Conservation (phyloP, 164 flowering plant species). For the Annona squamosa region DNA sequence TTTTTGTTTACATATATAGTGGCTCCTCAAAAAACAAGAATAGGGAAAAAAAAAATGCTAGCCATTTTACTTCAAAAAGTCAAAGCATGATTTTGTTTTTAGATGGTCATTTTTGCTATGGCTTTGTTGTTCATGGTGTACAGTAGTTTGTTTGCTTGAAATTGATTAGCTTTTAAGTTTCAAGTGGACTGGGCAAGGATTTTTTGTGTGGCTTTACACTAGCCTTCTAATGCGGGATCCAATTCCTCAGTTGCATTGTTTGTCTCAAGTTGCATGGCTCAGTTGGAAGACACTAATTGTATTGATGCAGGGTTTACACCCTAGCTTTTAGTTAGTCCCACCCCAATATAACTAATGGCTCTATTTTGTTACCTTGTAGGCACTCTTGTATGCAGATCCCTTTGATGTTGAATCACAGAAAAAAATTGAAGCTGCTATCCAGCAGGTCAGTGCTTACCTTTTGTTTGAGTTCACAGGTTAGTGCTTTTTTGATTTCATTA, state of each 20-base stretch:
- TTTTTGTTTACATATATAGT: neutral
- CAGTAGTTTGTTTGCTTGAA: neutral
- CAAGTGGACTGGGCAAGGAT: neutral
- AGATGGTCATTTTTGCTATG: neutral
- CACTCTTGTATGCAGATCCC: slow-evolving; percentile 88
- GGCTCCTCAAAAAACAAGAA: neutral
- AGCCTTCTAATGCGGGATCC: too few relatives aligned
- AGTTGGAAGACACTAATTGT: too few relatives aligned
- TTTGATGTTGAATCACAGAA: slow-evolving; percentile 95
- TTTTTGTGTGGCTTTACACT: neutral
- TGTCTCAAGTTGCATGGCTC: too few relatives aligned
- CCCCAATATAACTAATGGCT: neutral
- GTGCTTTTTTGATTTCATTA: neutral
- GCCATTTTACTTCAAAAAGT: neutral
- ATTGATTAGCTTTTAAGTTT: neutral
- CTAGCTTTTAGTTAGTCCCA: too few relatives aligned
- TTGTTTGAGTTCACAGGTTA: neutral
- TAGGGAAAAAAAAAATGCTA: neutral
- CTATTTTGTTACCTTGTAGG: slow-evolving; percentile 32
- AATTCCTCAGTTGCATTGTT: too few relatives aligned
- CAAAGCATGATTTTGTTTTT: neutral
- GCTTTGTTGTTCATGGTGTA: neutral
- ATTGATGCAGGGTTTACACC: too few relatives aligned
- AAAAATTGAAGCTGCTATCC: slow-evolving; percentile 95
- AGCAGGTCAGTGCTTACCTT: slow-evolving; percentile 54